phyloP scores from a whole-genome alignment of 2,329 filamentous ascomycete species.

The Verticillium tricorpus region DNA sequence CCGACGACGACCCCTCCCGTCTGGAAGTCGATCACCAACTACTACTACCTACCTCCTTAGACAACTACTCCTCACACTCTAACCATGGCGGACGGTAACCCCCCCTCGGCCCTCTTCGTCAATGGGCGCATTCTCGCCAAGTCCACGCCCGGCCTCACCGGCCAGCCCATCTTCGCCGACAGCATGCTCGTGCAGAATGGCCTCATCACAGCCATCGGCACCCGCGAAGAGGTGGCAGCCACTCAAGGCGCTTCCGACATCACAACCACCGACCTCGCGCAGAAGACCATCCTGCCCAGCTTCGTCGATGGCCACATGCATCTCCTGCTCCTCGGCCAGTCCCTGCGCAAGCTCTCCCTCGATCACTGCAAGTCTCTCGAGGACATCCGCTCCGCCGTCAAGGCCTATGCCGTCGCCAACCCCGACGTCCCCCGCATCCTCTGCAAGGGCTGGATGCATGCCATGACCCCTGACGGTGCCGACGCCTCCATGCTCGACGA shows the following conservation, averaged over 20 bases:
- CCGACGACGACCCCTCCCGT: not conserved
- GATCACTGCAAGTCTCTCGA: slow-evolving; percentile 41
- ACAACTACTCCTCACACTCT: no score
- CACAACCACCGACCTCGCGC: slow-evolving; percentile 14
- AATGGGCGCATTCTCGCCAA: slow-evolving; percentile 14
- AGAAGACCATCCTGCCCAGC: slow-evolving; percentile 42
- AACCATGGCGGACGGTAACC: not conserved
- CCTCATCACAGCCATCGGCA: slow-evolving; percentile 10
- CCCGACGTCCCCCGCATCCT: slow-evolving; percentile 44
- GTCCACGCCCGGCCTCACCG: slow-evolving; percentile 7
- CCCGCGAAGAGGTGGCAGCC: not conserved
- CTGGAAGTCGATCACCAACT: not conserved
- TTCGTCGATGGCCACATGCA: slow-evolving; percentile 58
- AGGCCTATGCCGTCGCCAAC: slow-evolving; percentile 38
- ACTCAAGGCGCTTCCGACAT: not conserved
- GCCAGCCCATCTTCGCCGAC: slow-evolving; percentile 13
- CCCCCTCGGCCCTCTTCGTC: slow-evolving; percentile 8
- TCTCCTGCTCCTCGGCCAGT: slow-evolving; percentile 48
- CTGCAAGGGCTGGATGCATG: slow-evolving; percentile 53
- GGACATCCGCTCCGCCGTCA: slow-evolving; percentile 45
- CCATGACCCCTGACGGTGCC: slow-evolving; percentile 39
- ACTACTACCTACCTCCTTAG: no score
- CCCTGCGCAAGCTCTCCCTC: slow-evolving; percentile 45
- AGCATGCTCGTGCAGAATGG: slow-evolving; percentile 13
- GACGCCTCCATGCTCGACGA: slow-evolving; percentile 45